Base-by-base conservation (phyloP, 108 stramenopile species). In the Conticribra guillardii region DNA sequence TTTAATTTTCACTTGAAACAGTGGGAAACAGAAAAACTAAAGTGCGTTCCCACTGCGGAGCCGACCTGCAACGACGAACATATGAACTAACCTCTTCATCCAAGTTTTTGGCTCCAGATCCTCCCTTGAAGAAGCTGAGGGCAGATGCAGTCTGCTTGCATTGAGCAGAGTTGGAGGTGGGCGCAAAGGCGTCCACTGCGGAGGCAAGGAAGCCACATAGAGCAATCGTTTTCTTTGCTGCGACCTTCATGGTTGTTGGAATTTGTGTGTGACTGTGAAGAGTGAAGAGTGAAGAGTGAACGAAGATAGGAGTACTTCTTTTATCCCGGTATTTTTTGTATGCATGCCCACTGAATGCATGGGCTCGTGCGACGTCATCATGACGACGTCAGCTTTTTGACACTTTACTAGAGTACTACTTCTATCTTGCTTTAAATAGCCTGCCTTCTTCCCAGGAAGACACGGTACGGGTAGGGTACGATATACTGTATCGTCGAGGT, bases 81-180 rank as follows among this genome's bases (percentile, higher is more conserved):
- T 5, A 24, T 54, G 3, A 28, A 31, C 70, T 52, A 9, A 71
- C 70, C 70, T 79, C 69, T 29, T 68, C 77, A 26, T 79, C 77
- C 27, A 79, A 54, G 31, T 79, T 69, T 28, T 79, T 79, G 17
- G 77, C 77, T 32, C 77, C 77, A 0, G 69, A 62, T 55, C 77
- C 77, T 22, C 77, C 77, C 54, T 55, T 53, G 51, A 65, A 65
- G 19, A 65, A 65, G 51, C 52, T 31, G 17, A 65, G 50, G 0
- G 51, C 27, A 8, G 61, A 27, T 8, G 34, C 1, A 23, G 62
- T 28, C 41, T n/a, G 23, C 14, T 19, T 11, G 11, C 11, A 33
- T 4, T 28, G 16, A 7, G 50, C 29, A 17, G 48, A 31, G 8
- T 50, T 33, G 2, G 3, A 51, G 2, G 64, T 24, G 21, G 64